Evolutionary conservation across 2,329 filamentous ascomycete genomes (phyloP).

Genomic region (Talaromyces piceae): DNA sequence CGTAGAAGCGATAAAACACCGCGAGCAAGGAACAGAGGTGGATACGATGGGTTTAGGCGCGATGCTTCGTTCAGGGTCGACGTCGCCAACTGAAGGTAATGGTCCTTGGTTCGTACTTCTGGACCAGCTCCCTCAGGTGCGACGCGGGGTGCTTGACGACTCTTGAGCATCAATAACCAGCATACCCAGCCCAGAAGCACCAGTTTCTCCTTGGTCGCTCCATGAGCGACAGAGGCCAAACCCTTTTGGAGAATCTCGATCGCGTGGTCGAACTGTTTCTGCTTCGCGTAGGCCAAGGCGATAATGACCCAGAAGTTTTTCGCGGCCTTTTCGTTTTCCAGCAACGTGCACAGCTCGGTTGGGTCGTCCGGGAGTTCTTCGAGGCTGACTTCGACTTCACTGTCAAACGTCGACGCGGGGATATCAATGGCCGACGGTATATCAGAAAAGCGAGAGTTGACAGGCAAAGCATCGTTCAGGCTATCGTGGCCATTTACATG

Average conservation of each 20-base stretch:
- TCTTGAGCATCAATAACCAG: conserved; percentile 88
- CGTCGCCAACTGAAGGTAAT: conserved; percentile 86
- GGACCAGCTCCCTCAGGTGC: conserved; percentile 58
- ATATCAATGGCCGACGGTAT: conserved; percentile 59
- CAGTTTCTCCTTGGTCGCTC: conserved; percentile 71
- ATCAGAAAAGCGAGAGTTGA: conserved; percentile 49
- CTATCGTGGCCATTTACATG: conserved; percentile 47
- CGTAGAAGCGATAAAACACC: conserved; percentile 83
- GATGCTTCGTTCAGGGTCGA: conserved; percentile 90
- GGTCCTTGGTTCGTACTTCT: conserved; percentile 84
- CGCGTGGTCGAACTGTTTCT: conserved; percentile 81
- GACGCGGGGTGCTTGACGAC: conserved; percentile 67
- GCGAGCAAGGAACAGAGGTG: conserved; percentile 82
- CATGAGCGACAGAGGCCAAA: conserved; percentile 61
- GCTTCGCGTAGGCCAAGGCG: conserved; percentile 91
- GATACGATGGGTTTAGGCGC: conserved; percentile 84
- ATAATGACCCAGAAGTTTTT: conserved; percentile 98
- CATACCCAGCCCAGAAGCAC: conserved; percentile 77
- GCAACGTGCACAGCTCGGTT: conserved; percentile 85
- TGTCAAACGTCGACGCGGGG: conserved; percentile 54
- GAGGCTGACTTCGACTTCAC: conserved; percentile 83
- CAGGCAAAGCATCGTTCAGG: conserved; percentile 29
- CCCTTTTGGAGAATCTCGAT: conserved; percentile 66
- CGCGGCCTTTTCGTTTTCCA: conserved; percentile 88
- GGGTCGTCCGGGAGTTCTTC: conserved; percentile 87